Evolutionary conservation across 306 rosid genomes (phyloP).

Genomic region (Acacia confusa): DNA sequence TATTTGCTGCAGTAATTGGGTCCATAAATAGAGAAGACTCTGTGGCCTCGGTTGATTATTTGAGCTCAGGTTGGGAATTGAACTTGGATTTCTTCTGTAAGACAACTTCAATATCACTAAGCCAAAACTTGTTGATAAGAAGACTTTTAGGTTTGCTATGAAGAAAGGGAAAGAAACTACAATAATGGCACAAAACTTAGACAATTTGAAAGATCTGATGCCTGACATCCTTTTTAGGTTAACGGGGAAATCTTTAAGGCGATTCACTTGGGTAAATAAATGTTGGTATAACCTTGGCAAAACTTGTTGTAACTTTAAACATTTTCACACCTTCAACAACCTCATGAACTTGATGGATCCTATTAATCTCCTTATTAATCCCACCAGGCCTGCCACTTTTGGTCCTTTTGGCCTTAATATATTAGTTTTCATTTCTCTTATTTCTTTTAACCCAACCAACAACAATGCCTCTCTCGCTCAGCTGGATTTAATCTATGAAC

Average conservation of each 20-base stretch:
- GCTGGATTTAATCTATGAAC: not conserved
- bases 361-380: not conserved
- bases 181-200: not conserved
- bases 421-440: not conserved
- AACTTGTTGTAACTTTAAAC: not conserved
- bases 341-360: not conserved
- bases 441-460: not conserved
- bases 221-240: not conserved
- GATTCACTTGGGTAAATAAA: not conserved
- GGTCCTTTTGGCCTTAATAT: not conserved
- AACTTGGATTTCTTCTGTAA: not conserved
- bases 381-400: not conserved
- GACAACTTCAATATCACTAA: not conserved
- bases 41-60: not conserved
- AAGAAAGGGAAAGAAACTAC: not conserved
- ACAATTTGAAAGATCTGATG: not conserved
- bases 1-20: not conserved
- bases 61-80: not conserved
- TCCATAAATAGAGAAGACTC: not conserved
- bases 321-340: not conserved
- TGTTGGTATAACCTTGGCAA: not conserved
- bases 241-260: not conserved
- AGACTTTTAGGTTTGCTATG: not conserved
- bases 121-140: not conserved
- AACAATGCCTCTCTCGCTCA: not conserved